Evolutionary conservation across 352 stramenopile genomes (phyloP), one percentile per base, ranked within the genome.

Genomic region (Pythium oligandrum): DNA sequence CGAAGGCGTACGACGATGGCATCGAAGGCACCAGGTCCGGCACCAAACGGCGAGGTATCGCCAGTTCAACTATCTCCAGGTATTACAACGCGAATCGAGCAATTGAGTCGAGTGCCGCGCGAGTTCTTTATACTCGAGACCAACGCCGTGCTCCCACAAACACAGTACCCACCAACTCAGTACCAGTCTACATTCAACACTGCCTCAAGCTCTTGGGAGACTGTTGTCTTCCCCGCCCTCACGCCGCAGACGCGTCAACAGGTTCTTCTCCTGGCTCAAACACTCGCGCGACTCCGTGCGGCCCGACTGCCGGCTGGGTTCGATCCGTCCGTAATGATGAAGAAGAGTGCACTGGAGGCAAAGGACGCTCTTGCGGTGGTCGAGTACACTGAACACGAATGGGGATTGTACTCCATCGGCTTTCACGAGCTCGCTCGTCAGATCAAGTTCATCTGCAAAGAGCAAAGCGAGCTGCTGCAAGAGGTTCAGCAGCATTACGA

Each of bases 51-150:
- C 17, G 17, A 26, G 17, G 17, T 26, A 26, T 26, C 17, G 17
- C 17, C 17, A 26, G 17, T 26, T 26, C 17, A 26, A 26, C 17
- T 26, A 26, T 26, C 17, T 26, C 17, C 17, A 26, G 17, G 17
- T 26, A 26, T 26, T 26, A 26, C 17, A 26, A 26, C 17, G 17
- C 17, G 52, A 11, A 53, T 69, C 47, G 59, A 72, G 34, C 34
- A 53, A 8, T 8, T 61, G 8, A 73, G 53, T 9, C 58, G 49
- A 9, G 81, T 93, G 44, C 82, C 82, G 2, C 75, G 78, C 48
- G 78, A 93, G 54, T 92, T 89, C 48, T 90, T 89, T 40, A 67
- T 93, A 33, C 32, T 93, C 35, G 82, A 93, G 61, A 87, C 73
- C 10, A 78, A 87, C 51, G 70, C 63, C 17, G 63, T 93, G n/a